Percentiles rank a stretch among this genome's conserved stretches.
Evolutionary conservation across 768 basidiomycete species (phyloP).

Genomic region (Boletales sp.): DNA sequence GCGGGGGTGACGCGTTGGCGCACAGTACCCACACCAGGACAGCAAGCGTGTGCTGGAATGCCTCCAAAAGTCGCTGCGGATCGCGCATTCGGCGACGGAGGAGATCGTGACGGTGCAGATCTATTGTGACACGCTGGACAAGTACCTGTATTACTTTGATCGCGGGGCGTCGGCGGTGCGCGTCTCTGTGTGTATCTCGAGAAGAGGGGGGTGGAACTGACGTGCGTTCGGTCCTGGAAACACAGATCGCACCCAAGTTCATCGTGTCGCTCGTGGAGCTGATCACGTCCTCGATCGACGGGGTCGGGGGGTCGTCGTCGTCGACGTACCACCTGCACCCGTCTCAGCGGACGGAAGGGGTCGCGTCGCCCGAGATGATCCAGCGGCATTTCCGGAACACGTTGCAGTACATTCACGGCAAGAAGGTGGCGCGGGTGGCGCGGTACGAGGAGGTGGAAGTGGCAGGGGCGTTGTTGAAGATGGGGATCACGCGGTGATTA

Average conservation of each 20-base stretch:
- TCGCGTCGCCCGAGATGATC: conserved; percentile 93
- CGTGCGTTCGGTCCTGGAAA: neutral
- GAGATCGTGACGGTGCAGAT: conserved; percentile 96
- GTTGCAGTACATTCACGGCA: conserved; percentile 72
- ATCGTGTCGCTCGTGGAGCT: conserved; percentile 95
- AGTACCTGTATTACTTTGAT: conserved; percentile 95
- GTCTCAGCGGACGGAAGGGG: conserved; percentile 86
- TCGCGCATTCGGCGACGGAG: conserved; percentile 94
- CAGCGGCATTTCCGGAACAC: conserved; percentile 91
- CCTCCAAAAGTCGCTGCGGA: conserved; percentile 92
- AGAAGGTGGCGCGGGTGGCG: conserved; percentile 47
- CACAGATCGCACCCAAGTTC: conserved; percentile 89
- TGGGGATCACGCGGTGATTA: conserved; percentile 75
- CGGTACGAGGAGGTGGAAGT: conserved; percentile 89
- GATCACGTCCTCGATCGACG: conserved; percentile 92
- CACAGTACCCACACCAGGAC: conserved; percentile 81
- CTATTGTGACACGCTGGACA: conserved; percentile 94
- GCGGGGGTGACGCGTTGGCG: too few relatives aligned
- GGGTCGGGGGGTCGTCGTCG: conserved; percentile 41
- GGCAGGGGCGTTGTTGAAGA: conserved; percentile 83
- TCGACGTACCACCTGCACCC: conserved; percentile 71
- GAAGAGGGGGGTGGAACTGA: too few relatives aligned
- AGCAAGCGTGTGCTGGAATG: conserved; percentile 98
- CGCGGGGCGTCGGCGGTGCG: conserved; percentile 87
- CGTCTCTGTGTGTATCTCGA: conserved; percentile 6